Evolutionary conservation across 176 grass and related monocot genomes (phyloP).

Genomic region (Eleusine indica): DNA sequence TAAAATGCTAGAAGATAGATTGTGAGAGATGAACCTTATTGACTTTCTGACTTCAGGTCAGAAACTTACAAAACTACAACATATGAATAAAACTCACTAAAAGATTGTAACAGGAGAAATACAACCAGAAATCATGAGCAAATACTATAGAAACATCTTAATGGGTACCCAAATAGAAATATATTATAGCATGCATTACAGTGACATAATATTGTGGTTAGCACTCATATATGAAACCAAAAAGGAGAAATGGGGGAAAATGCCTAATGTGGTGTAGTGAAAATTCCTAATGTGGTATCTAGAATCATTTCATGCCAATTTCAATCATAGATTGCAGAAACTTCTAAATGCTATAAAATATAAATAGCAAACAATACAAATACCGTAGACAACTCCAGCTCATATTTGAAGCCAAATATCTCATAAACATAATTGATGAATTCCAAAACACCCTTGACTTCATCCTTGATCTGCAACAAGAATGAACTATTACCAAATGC

Average conservation of each 20-base stretch:
- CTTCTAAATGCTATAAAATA: slow-evolving; percentile 5
- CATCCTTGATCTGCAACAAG: slow-evolving; percentile 82
- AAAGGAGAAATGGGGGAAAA: neutral
- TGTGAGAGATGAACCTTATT: neutral
- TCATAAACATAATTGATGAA: slow-evolving; percentile 89
- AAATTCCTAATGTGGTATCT: neutral
- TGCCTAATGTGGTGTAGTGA: neutral
- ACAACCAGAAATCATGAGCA: slow-evolving; percentile 3
- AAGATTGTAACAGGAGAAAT: neutral
- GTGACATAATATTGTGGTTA: neutral
- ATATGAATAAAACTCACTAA: neutral
- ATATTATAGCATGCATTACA: slow-evolving; percentile 8
- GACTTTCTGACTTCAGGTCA: slow-evolving; percentile 17
- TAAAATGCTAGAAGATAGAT: slow-evolving; percentile 18
- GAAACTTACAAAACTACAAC: neutral
- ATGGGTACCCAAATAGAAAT: neutral
- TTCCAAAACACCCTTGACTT: slow-evolving; percentile 81
- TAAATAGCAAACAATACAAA: slow-evolving; percentile 36
- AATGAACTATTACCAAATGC: slow-evolving; percentile 25
- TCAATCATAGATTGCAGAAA: slow-evolving; percentile 16
- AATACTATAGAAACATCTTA: neutral
- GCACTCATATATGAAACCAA: too few species aligned
- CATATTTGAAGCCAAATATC: slow-evolving; percentile 94
- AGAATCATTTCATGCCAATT: slow-evolving; percentile 15
- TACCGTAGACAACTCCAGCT: slow-evolving; percentile 97